Evolutionary conservation across 208 protist genomes (phyloP), one percentile per base, ranked within the genome.

Genomic region (Trypanosoma scelopori): DNA sequence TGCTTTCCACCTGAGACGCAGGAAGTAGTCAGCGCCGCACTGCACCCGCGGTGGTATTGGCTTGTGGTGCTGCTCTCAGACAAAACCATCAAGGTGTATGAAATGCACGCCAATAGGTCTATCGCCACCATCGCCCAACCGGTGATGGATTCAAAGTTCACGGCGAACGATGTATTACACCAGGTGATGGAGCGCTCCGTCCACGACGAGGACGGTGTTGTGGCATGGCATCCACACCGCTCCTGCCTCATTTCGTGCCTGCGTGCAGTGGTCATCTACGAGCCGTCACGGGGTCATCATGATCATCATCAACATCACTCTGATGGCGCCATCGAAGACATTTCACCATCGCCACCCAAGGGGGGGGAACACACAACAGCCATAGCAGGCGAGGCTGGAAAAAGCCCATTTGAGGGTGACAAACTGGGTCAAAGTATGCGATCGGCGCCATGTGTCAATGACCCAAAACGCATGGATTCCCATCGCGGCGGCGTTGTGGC

Each of bases 1-100:
- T 68, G 80, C 50, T 88, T 82, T 64, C 85, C 89, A 22, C 81
- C 90, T 45, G 84, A 94, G 66, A 75, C 84, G 16, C 85, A 92
- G 58, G 89, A 92, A 70, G 82, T 94, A 22, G 57, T 90, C 37
- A 79, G 77, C 61, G 71, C 79, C 20, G 79, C 79, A 50, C 83
- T 94, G 53, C 53, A 88, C 39, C 64, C 74, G 16, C 47, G 57
- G n/a, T 67, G 65, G 28, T 61, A 83, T 28, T 83, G 78, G 49
- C 61, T 94, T 23, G 83, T 81, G 16, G 53, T 94, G 9, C 71
- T 94, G 11, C 73, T 79, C 43, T 68, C 76, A 0, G 83, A 94
- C 63, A 81, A 85, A 73, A 78, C 69, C 67, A 79, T 94, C 47
- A 78, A 81, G 39, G 62, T 94, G 28, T 92, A 89, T 62, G 89